These are phyloP conservation scores for Dryadomyces quercus-mongolicae DNA, from an alignment of 2,329 filamentous ascomycete species.

Conservation along the genomic window DNA sequence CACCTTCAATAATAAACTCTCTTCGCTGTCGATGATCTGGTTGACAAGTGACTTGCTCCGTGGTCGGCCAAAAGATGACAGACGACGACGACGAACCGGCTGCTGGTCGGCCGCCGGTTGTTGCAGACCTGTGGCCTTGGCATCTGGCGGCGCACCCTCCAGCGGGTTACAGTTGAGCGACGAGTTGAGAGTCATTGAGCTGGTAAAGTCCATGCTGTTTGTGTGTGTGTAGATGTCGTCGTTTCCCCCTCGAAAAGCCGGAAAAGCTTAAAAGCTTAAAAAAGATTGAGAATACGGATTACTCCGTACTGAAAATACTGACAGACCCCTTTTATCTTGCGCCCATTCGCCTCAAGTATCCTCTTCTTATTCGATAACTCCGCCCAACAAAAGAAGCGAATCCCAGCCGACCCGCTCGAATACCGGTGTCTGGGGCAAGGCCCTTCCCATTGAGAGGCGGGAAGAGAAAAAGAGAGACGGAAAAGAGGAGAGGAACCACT, in stretches of 20 bases:
- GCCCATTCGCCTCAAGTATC: no score
- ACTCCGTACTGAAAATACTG: no score
- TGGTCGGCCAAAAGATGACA: slow-evolving; percentile 43
- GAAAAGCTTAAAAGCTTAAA: no score
- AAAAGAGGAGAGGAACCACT: not conserved
- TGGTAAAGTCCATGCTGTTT: not conserved
- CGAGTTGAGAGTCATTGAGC: slow-evolving; percentile 12
- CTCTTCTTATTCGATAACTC: not conserved
- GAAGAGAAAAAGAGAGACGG: not conserved
- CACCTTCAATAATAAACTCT: slow-evolving; percentile 46
- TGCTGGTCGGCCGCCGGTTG: slow-evolving; percentile 20
- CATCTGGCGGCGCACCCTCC: slow-evolving; percentile 24
- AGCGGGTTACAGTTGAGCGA: slow-evolving; percentile 4
- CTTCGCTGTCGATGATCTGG: slow-evolving; percentile 50
- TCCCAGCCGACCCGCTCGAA: not conserved
- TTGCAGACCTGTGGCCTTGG: slow-evolving; percentile 29
- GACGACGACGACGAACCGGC: slow-evolving; percentile 30
- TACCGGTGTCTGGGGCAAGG: not conserved
- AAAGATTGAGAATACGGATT: no score
- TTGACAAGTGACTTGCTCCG: slow-evolving; percentile 46
- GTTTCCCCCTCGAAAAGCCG: no score
- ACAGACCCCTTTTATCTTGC: no score
- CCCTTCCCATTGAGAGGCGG: no score
- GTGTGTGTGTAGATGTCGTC: no score
- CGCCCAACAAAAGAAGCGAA: not conserved